Percentiles rank a stretch among this genome's conserved stretches.
These are phyloP conservation scores for Monosporozyma siamensis DNA, from an alignment of 805 yeast species.

Conservation along the genomic window DNA sequence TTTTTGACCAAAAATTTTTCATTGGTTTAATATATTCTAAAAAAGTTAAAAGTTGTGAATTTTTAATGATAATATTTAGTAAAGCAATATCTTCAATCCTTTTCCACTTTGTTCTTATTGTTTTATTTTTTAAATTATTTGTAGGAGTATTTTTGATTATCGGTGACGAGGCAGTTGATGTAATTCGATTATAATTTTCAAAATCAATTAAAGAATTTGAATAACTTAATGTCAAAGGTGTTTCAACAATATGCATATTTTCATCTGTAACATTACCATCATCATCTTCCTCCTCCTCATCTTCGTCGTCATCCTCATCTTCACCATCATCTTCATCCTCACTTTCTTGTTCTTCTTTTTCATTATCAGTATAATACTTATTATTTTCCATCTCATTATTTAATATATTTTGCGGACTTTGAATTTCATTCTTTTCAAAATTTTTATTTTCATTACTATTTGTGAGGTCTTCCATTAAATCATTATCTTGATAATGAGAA, in stretches of 20 bases:
- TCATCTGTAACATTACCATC: background rate
- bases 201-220: background rate
- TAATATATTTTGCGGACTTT: too few relatives aligned
- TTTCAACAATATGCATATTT: background rate
- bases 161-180: background rate
- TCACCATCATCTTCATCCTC: background rate
- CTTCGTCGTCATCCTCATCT: background rate
- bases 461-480: too few relatives aligned
- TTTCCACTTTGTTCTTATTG: constrained; percentile 21
- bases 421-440: too few relatives aligned
- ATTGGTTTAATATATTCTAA: constrained; percentile 24
- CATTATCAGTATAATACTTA: too few relatives aligned
- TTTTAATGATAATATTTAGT: constrained; percentile 11
- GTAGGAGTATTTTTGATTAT: background rate
- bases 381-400: background rate
- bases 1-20: constrained; percentile 23
- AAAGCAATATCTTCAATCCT: constrained; percentile 18
- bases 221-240: background rate
- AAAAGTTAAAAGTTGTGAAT: constrained; percentile 16
- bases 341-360: background rate
- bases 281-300: background rate
- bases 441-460: background rate
- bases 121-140: constrained; percentile 1
- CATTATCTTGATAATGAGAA: background rate
- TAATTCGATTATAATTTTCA: background rate